Evolutionary conservation across 2,329 filamentous ascomycete genomes (phyloP).

Genomic region (Cladorrhinum sp.): DNA sequence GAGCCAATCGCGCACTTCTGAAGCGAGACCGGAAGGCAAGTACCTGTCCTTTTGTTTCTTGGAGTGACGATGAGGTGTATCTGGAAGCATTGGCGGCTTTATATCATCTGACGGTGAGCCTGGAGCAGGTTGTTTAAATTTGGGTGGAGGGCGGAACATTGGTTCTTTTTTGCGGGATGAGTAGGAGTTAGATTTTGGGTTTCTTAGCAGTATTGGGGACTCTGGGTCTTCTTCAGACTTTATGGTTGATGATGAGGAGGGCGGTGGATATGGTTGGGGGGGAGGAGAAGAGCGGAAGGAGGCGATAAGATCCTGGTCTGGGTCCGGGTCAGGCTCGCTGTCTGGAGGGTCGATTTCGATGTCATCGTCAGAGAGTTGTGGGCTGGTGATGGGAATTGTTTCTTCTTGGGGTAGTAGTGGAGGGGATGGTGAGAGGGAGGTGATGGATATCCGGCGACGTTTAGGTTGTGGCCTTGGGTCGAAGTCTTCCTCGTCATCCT

Average conservation of each 20-base stretch:
- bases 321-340: neutral
- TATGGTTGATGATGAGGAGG: neutral
- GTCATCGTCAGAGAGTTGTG: neutral
- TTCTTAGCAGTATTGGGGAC: neutral
- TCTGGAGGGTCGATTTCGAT: neutral
- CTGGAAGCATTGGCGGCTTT: constrained; percentile 38
- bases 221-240: neutral
- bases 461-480: constrained; percentile 30
- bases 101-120: constrained; percentile 24
- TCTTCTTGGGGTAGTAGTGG: constrained; percentile 6
- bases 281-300: neutral
- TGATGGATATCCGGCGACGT: constrained; percentile 37
- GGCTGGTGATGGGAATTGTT: neutral
- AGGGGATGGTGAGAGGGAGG: neutral
- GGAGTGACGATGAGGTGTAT: constrained; percentile 32
- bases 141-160: constrained; percentile 37
- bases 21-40: constrained; percentile 40
- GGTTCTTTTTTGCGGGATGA: constrained; percentile 19
- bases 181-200: neutral
- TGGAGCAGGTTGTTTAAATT: constrained; percentile 34
- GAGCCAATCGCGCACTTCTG: constrained; percentile 44
- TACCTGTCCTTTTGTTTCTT: constrained; percentile 28
- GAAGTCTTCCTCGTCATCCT: neutral
- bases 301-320: neutral
- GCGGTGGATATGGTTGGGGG: neutral